Evolutionary conservation across 176 grass and related monocot species (phyloP), one percentile per base, ranked within the genome.

Genomic region (Avena insularis): DNA sequence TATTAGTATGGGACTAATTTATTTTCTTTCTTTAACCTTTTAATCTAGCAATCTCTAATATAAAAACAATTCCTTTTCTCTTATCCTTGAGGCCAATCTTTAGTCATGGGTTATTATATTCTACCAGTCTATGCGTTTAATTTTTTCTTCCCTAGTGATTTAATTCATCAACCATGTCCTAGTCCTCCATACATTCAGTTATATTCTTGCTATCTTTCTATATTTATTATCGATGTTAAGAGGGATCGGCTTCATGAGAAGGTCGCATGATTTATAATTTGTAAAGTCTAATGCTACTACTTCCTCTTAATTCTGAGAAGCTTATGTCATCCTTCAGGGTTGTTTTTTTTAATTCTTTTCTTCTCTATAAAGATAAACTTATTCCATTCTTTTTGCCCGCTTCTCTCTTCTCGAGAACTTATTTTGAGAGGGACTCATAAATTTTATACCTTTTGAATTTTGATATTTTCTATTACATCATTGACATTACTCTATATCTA

Each of bases 381-480:
- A 17, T 77, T 56, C 50, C 27, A 56, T 5, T 77, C 16, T n/a
- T n/a, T 36, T 77, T 51, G 11, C 51, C 51, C 1, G 50, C 75
- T n/a, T 33, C 51, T 61, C 4, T 57, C 27, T 77, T 77, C 15
- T n/a, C n/a, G n/a, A 16, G 8, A 77, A 11, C 15, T 11, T 5
- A 77, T 31, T 54, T 77, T 57, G 2, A 77, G 5, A 5, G n/a
- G 15, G 8, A 23, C n/a, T 23, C 58, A 61, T 61, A 61, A 61
- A 61, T 23, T 20, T 17, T 58, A 58, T 58, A 2, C 21, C 47
- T 9, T 51, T 75, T 1, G n/a, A 51, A n/a, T n/a, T n/a, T 3
- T 75, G 47, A 53, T 75, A 4, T 12, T 51, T 75, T 75, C n/a
- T 3, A 53, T 58, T 75, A 75, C 72, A 53, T 75, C 72, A 31